Percentiles rank a stretch among this genome's conserved stretches.
Evolutionary conservation across 352 stramenopile genomes (phyloP).

Genomic region (Globisporangium emineosum): DNA sequence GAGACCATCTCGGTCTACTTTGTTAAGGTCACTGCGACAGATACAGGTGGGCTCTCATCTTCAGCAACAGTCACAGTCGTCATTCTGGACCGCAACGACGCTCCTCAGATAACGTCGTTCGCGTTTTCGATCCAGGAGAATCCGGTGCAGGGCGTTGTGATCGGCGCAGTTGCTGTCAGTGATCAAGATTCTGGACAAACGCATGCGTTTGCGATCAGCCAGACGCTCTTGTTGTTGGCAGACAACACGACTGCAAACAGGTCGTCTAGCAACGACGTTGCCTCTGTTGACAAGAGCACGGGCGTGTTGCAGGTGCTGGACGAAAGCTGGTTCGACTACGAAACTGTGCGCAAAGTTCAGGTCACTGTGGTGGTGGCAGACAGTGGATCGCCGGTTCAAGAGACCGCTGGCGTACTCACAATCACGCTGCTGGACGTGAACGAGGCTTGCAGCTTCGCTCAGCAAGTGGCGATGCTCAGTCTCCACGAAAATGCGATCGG

Average conservation of each 20-base stretch:
- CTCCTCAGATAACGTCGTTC: neutral
- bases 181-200: conserved; percentile 12
- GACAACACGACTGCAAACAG: conserved; percentile 3
- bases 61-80: neutral
- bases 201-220: conserved; percentile 3
- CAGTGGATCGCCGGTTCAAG: neutral
- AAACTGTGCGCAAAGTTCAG: conserved; percentile 5
- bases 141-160: neutral
- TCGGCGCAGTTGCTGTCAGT: neutral
- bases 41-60: neutral
- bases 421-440: conserved; percentile 7
- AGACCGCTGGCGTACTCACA: neutral
- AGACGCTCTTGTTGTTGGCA: neutral
- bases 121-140: conserved; percentile 6
- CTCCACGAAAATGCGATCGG: conserved; percentile 2
- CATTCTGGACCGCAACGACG: conserved; percentile 13
- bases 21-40: neutral
- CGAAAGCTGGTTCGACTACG: conserved; percentile 3
- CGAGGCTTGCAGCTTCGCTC: conserved; percentile 8
- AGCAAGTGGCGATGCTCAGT: neutral
- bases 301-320: neutral
- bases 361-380: conserved; percentile 3
- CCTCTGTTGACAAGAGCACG: neutral
- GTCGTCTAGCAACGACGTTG: neutral
- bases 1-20: conserved; percentile 4